Evolutionary conservation across 2,329 filamentous ascomycete species (phyloP).

Genomic region (Lachnellula cervina): DNA sequence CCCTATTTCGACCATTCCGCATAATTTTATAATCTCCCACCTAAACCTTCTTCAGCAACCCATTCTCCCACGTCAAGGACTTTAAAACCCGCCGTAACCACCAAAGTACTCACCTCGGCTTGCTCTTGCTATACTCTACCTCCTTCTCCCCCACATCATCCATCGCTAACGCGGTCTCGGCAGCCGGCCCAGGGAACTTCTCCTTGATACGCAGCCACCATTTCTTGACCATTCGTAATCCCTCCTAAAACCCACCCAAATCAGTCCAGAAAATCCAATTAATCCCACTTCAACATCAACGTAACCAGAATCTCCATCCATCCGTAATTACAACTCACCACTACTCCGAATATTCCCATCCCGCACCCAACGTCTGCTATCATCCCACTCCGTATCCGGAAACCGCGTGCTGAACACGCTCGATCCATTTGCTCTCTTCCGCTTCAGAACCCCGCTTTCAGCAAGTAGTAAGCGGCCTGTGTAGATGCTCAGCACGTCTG

Average conservation of each 20-base stretch:
- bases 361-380: too few species aligned
- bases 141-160: constrained; percentile 46
- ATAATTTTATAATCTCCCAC: background rate
- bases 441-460: constrained; percentile 44
- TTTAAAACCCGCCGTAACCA: constrained; percentile 37
- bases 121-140: constrained; percentile 39
- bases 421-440: constrained; percentile 44
- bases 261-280: too few species aligned
- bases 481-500: constrained; percentile 49
- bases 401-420: constrained; percentile 34
- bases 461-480: constrained; percentile 46
- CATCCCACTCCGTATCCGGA: constrained; percentile 39
- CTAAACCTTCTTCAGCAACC: constrained; percentile 13
- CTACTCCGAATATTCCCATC: too few species aligned
- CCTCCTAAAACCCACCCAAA: constrained; percentile 27
- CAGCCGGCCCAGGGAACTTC: constrained; percentile 38
- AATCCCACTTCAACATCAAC: too few species aligned
- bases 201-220: constrained; percentile 41
- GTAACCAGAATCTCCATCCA: too few species aligned
- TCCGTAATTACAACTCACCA: too few species aligned
- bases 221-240: constrained; percentile 52
- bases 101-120: constrained; percentile 32
- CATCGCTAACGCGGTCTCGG: constrained; percentile 40
- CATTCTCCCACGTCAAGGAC: constrained; percentile 30
- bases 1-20: too few species aligned